phyloP scores from a whole-genome alignment of 2,329 filamentous ascomycete species.

The Phaeosphaeriaceae sp. region DNA sequence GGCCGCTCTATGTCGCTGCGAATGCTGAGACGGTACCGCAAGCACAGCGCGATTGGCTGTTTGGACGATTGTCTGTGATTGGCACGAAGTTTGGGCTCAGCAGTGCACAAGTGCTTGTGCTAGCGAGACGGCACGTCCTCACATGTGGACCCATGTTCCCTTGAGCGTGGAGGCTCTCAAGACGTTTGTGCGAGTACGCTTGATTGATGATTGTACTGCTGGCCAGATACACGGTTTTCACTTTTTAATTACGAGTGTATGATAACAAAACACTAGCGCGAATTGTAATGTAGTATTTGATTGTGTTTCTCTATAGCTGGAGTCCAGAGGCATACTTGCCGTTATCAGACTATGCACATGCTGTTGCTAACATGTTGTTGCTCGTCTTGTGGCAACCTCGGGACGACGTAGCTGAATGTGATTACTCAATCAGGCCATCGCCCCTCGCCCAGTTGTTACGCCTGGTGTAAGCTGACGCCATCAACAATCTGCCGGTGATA shows the following conservation, averaged over 20 bases:
- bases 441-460: neutral
- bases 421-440: neutral
- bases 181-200: neutral
- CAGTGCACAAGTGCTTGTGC: slow-evolving; percentile 43
- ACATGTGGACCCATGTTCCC: slow-evolving; percentile 40
- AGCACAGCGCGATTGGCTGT: slow-evolving; percentile 47
- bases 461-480: neutral
- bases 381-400: neutral
- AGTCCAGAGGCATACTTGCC: neutral
- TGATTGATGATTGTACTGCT: slow-evolving; percentile 1
- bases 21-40: slow-evolving; percentile 47
- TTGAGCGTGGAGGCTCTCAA: neutral
- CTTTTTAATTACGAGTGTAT: neutral
- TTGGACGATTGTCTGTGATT: slow-evolving; percentile 44
- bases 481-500: neutral
- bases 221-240: neutral
- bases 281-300: neutral
- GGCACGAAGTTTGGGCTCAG: slow-evolving; percentile 47
- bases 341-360: too few species aligned
- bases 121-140: slow-evolving; percentile 45
- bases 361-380: too few species aligned
- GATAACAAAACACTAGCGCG: neutral
- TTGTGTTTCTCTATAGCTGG: neutral
- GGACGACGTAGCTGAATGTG: neutral
- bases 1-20: slow-evolving; percentile 50